Percentiles rank a stretch among this genome's conserved stretches.
Conservation (phyloP, 257 asterid genomes). For the Nicotiana otophora region DNA sequence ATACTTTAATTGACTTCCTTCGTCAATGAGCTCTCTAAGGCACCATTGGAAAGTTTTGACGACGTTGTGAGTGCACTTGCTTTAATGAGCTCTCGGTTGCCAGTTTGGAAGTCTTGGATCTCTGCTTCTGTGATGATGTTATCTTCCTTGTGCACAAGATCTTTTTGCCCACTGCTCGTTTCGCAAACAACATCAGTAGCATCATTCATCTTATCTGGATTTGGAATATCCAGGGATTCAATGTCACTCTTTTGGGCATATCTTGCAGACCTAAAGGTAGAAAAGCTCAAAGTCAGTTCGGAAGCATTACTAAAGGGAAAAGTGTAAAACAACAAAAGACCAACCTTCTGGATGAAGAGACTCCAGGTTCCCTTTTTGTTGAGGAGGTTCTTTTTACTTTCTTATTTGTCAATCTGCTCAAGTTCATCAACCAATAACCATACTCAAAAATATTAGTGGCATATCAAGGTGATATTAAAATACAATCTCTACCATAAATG, state of each 20-base stretch:
- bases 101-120: too few relatives aligned
- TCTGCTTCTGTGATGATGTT: too few relatives aligned
- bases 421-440: slow-evolving; percentile 2
- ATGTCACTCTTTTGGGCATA: not conserved
- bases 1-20: not conserved
- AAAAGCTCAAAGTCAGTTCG: not conserved
- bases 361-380: not conserved
- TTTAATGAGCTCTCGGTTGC: too few relatives aligned
- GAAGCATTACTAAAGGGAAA: not conserved
- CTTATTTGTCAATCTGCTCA: not conserved
- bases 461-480: not conserved
- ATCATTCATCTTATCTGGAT: not conserved
- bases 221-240: not conserved
- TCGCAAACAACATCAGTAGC: not conserved
- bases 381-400: not conserved
- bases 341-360: slow-evolving; percentile 1
- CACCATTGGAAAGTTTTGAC: not conserved
- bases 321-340: not conserved
- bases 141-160: not conserved
- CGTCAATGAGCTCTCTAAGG: not conserved
- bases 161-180: not conserved
- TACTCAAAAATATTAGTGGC: not conserved
- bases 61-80: not conserved
- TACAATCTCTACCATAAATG: not conserved
- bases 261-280: not conserved